Evolutionary conservation across 257 asterid species (phyloP).

Genomic region (Verbena officinalis): DNA sequence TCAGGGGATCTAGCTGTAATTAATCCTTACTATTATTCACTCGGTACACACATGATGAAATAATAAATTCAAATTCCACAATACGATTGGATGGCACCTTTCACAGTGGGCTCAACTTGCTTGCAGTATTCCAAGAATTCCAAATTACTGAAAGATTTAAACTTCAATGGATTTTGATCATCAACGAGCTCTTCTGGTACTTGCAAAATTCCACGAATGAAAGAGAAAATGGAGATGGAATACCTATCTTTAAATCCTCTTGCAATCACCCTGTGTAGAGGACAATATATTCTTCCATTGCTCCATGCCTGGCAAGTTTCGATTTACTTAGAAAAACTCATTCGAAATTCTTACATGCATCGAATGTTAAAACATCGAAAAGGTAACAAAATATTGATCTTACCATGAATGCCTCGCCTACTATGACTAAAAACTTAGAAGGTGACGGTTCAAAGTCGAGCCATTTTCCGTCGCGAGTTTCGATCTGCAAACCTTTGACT

Average conservation of each 20-base stretch:
- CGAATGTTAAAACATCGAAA: too few species aligned
- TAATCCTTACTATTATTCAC: too few species aligned
- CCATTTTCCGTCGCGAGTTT: conserved; percentile 50
- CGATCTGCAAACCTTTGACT: conserved; percentile 45
- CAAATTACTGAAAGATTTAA: conserved; percentile 36
- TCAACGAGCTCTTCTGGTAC: conserved; percentile 47
- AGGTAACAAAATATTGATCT: neutral
- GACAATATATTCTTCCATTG: conserved; percentile 42
- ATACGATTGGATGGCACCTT: conserved; percentile 32
- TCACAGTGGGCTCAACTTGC: conserved; percentile 29
- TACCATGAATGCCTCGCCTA: conserved; percentile 56
- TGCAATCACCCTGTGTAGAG: conserved; percentile 42
- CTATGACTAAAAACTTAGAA: conserved; percentile 36
- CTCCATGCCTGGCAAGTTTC: conserved; percentile 41
- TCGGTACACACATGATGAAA: too few species aligned
- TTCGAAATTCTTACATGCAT: too few species aligned
- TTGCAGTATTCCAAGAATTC: conserved; percentile 42
- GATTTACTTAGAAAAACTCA: too few species aligned
- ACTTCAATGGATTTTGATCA: conserved; percentile 37
- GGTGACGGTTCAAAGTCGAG: conserved; percentile 38
- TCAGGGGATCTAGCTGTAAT: too few species aligned
- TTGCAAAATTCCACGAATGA: conserved; percentile 23
- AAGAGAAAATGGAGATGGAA: conserved; percentile 37
- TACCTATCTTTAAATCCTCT: conserved; percentile 32
- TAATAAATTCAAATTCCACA: conserved; percentile 36